Conservation (phyloP, 306 rosid species). For the Vigna hirtella region DNA sequence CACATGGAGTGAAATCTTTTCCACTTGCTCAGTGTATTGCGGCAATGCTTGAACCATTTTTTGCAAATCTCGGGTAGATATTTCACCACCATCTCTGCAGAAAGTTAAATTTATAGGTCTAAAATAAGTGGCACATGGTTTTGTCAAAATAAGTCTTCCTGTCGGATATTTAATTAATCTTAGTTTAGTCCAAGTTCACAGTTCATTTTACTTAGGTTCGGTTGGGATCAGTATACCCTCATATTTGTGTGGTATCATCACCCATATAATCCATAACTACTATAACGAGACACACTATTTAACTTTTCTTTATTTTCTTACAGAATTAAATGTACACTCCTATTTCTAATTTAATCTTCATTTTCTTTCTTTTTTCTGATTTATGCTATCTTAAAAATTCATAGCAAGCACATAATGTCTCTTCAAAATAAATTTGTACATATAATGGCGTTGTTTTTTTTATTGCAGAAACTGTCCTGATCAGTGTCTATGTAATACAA, state of each 20-base stretch:
- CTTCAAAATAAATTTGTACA: too few species aligned
- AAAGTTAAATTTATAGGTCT: slow-evolving; percentile 45
- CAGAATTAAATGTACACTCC: neutral
- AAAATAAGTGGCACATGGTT: neutral
- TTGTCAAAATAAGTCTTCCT: slow-evolving; percentile 9
- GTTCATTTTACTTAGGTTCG: neutral
- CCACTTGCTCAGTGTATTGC: slow-evolving; percentile 93
- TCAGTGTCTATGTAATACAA: too few species aligned
- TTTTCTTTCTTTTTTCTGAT: too few species aligned
- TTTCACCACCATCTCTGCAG: slow-evolving; percentile 79
- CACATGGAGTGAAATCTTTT: slow-evolving; percentile 89
- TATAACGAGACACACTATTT: neutral
- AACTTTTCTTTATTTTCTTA: neutral
- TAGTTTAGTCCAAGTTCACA: neutral
- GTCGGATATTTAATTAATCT: neutral
- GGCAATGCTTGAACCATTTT: slow-evolving; percentile 99
- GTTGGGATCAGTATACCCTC: neutral
- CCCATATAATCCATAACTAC: neutral
- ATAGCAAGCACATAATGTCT: too few species aligned
- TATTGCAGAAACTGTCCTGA: too few species aligned
- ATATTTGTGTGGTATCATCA: neutral
- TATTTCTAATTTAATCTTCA: neutral
- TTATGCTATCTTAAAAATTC: too few species aligned
- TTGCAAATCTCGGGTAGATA: slow-evolving; percentile 92
- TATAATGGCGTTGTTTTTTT: too few species aligned